Conservation (phyloP, 179 eudicot genomes). For the Silene coronaria region DNA sequence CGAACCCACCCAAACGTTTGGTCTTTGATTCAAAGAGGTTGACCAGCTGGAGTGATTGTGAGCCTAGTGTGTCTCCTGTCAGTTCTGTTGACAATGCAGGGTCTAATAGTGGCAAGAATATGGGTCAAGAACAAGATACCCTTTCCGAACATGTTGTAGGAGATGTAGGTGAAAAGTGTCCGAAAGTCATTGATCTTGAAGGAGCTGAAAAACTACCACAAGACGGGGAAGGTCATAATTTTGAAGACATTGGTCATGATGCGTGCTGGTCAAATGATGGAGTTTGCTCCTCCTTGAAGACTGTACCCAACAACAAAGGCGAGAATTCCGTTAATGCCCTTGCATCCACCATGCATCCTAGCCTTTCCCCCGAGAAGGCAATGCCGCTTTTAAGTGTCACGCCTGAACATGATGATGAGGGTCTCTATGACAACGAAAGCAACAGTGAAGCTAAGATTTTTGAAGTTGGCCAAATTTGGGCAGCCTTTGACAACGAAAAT, state of each 20-base stretch:
- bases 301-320: neutral
- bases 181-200: slow-evolving; percentile 14
- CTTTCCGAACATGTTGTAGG: neutral
- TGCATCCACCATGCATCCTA: slow-evolving; percentile 1
- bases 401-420: neutral
- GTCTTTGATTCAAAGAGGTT: slow-evolving; percentile 31
- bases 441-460: slow-evolving; percentile 16
- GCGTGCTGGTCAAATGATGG: slow-evolving; percentile 8
- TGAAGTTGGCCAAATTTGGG: slow-evolving; percentile 38
- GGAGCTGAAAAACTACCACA: slow-evolving; percentile 15
- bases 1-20: slow-evolving; percentile 22
- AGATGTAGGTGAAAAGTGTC: slow-evolving; percentile 10
- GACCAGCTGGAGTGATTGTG: slow-evolving; percentile 22
- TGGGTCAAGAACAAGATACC: slow-evolving; percentile 22
- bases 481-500: slow-evolving; percentile 31
- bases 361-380: neutral
- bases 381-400: neutral
- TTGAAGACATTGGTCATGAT: neutral
- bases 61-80: slow-evolving; percentile 10
- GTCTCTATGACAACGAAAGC: slow-evolving; percentile 15
- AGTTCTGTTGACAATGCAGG: slow-evolving; percentile 16
- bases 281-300: slow-evolving; percentile 13
- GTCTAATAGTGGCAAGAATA: slow-evolving; percentile 2
- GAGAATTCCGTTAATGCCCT: neutral
- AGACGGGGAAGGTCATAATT: slow-evolving; percentile 12